phyloP scores from a whole-genome alignment of 192 early-diverging fungal species.

The Spizellomyces punctatus region DNA sequence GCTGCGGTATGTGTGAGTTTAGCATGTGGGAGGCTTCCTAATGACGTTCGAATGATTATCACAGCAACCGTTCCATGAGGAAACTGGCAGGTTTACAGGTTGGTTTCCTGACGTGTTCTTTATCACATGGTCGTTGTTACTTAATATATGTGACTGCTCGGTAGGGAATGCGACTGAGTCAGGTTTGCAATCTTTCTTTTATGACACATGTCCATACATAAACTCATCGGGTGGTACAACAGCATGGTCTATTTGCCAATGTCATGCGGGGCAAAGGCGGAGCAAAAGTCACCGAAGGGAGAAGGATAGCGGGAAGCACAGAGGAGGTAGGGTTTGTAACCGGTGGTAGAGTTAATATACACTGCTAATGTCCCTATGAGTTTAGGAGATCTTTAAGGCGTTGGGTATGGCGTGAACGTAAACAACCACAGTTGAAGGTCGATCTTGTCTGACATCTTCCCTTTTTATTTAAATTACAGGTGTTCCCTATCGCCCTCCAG shows the following conservation, averaged over 20 bases:
- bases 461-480: conserved; percentile 10
- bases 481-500: conserved; percentile 27
- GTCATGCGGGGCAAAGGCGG: conserved; percentile 26
- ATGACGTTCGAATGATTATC: not conserved
- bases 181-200: too few relatives aligned
- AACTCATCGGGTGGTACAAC: conserved; percentile 23
- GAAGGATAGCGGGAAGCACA: conserved; percentile 20
- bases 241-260: conserved; percentile 47
- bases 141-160: not conserved
- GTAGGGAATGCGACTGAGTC: conserved; percentile 16
- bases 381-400: conserved; percentile 23
- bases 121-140: not conserved
- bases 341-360: too few relatives aligned
- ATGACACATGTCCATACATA: not conserved
- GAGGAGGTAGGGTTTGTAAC: conserved; percentile 15
- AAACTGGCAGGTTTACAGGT: conserved; percentile 24
- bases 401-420: conserved; percentile 14
- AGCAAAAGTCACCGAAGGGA: conserved; percentile 28
- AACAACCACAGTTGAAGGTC: not conserved
- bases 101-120: not conserved
- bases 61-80: conserved; percentile 46
- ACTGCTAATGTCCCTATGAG: not conserved
- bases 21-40: not conserved
- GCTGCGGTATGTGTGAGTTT: not conserved
- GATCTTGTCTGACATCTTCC: not conserved